Conservation (phyloP, 176 grass and related monocot genomes). For the Aegilops speltoides region DNA sequence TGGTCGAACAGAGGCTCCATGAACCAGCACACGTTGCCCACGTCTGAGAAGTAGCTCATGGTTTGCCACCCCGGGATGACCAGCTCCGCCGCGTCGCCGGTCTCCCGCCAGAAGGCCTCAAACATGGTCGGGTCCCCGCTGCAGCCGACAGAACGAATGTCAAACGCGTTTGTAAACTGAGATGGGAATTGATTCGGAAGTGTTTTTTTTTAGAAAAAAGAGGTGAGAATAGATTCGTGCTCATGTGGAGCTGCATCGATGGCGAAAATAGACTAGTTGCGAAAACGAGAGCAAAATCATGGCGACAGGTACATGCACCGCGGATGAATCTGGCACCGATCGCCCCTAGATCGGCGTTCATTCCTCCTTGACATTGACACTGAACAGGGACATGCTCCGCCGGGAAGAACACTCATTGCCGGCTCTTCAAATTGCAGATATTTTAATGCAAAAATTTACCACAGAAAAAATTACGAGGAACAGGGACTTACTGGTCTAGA, state of each 20-base stretch:
- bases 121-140: conserved; percentile 94
- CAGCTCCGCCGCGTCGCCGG: conserved; percentile 46
- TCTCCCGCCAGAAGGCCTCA: conserved; percentile 71
- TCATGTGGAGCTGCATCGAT: background rate
- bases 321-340: conserved; percentile 3
- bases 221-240: background rate
- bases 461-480: background rate
- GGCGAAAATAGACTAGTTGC: background rate
- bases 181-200: background rate
- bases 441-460: background rate
- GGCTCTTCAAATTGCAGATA: conserved; percentile 22
- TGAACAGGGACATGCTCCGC: conserved; percentile 29
- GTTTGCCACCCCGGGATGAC: conserved; percentile 71
- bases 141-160: conserved; percentile 39
- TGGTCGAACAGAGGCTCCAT: conserved; percentile 55
- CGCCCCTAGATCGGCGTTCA: conserved; percentile 28
- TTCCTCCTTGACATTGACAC: conserved; percentile 40
- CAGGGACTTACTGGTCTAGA: conserved; percentile 62
- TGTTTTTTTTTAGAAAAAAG: too few relatives aligned
- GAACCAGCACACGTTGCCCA: conserved; percentile 73
- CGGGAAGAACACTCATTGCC: conserved; percentile 13
- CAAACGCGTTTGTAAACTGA: conserved; percentile 24
- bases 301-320: conserved; percentile 34
- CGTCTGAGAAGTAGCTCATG: conserved; percentile 84
- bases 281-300: background rate